Evolutionary conservation across 352 stramenopile genomes (phyloP).

Genomic region (Phytophthora hibernalis): DNA sequence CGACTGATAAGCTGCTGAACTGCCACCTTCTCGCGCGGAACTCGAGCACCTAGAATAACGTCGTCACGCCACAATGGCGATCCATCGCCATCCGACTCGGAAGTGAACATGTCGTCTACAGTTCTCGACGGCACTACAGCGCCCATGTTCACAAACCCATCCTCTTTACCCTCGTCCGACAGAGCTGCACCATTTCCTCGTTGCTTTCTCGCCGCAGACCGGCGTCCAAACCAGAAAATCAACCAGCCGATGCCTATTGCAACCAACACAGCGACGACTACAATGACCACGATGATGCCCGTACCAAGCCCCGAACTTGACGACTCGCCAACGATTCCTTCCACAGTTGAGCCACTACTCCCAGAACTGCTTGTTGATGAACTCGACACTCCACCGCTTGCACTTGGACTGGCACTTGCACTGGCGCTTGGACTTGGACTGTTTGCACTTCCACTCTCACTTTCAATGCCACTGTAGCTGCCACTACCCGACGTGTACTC

Average conservation of each 20-base stretch:
- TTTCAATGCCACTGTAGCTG: conserved; percentile 2
- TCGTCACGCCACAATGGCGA: conserved; percentile 31
- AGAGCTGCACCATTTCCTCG: neutral
- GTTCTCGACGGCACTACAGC: neutral
- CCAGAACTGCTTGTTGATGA: neutral
- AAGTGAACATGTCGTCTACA: neutral
- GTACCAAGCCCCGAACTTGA: conserved; percentile 3
- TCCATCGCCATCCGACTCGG: neutral
- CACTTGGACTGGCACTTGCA: neutral
- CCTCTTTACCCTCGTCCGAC: neutral
- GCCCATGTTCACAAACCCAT: neutral
- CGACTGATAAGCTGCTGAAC: conserved; percentile 26
- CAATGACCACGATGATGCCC: conserved; percentile 9
- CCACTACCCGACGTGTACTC: conserved; percentile 21
- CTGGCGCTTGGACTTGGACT: neutral
- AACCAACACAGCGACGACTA: conserved; percentile 1
- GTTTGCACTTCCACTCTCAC: neutral
- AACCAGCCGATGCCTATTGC: neutral
- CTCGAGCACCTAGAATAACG: conserved; percentile 33
- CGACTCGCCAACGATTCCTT: neutral
- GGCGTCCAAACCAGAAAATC: conserved; percentile 1
- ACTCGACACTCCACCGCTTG: neutral
- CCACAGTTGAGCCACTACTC: neutral
- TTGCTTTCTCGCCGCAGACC: conserved; percentile 1
- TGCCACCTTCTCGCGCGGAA: conserved; percentile 39